Base-by-base conservation (phyloP, 129 eudicot species). In the Tanacetum coccineum region DNA sequence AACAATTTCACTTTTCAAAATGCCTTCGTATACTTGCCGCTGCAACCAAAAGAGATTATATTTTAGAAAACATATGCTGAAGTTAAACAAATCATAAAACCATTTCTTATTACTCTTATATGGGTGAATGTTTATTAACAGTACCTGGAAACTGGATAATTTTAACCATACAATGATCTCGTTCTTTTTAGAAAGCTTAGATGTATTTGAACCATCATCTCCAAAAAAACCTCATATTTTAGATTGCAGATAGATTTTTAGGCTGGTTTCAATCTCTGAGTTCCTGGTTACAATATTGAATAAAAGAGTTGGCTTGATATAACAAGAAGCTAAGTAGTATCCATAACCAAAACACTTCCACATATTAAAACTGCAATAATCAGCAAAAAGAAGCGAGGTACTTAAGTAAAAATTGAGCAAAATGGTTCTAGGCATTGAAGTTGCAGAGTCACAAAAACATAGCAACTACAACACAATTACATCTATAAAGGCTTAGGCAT, bases 21-120 rank as follows among this genome's bases (percentile, higher is more conserved):
- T 89, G 17, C 97, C 97, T 84, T 86, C 96, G 64, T 94, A 94
- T 0, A 94, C 84, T 67, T 81, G 96, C 6, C 95, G 87, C 99
- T 94, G 79, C 62, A 82, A 19, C 60, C 70, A 75, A 67, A 21
- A 71, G 21, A 70, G 30, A 48, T 56, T 1, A 65, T 39, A 10
- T 68, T 50, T 45, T 14, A 48, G 12, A 66, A 14, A 6, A 1
- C 20, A 7, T 13, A 39, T 59, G 9, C 17, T 6, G n/a, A 36
- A 50, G 22, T 19, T 64, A 46, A 48, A 59, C 12, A 4, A 20
- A 61, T 48, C 39, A 58, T 58, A 6, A 36, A 36, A 36, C 42
- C 2, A 36, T 36, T 7, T 36, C 42, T 36, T 36, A 6, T 5
- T 53, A 20, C 17, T 40, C 39, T 55, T 54, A 55, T 17, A 65